Evolutionary conservation across 2,329 filamentous ascomycete species (phyloP), one percentile per base, ranked within the genome.

Genomic region (Didymella exigua): DNA sequence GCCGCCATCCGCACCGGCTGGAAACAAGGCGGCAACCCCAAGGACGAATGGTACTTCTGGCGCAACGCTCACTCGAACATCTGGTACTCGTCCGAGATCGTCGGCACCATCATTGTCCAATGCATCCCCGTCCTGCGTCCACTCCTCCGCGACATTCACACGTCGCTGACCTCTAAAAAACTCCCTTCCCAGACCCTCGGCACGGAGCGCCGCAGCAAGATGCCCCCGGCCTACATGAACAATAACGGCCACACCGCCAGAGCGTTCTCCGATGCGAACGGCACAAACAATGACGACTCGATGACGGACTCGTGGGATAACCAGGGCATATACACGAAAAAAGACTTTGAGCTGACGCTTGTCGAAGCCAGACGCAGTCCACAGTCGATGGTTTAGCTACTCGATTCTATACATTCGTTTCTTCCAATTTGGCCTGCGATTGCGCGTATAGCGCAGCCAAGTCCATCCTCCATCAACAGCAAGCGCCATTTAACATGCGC

Each of bases 41-140:
- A 82, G 40, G 67, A 73, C 26, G 57, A 53, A 40, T 77, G 71
- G 59, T 82, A 82, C 58, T 81, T 81, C 54, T 83, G 77, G 76
- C 77, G 78, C 42, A 77, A 80, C 55, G 79, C 74, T 10, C 67
- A 78, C 56, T 78, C 76, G 0, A 79, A 79, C 59, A 71, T 81
- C 49, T 80, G 78, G 78, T 78, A 82, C 66, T 81, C 79, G 0
- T 81, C 80, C 14, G 81, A 84, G 66, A 73, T 83, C 48, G 76
- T 79, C 8, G 81, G 81, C 48, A 83, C 81, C 23, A 82, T 84
- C 59, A 82, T 84, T 37, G 81, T 83, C 4, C 81, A 83, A 60
- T 83, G 79, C 55, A 78, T 84, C 2, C 81, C 81, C 2, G 77
- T 84, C 14, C 62, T 83, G 7, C 77, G 81, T 9, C 79, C 81